These are phyloP conservation scores for Cadophora sp. DNA, from an alignment of 2,329 filamentous ascomycete species.

Conservation along the genomic window DNA sequence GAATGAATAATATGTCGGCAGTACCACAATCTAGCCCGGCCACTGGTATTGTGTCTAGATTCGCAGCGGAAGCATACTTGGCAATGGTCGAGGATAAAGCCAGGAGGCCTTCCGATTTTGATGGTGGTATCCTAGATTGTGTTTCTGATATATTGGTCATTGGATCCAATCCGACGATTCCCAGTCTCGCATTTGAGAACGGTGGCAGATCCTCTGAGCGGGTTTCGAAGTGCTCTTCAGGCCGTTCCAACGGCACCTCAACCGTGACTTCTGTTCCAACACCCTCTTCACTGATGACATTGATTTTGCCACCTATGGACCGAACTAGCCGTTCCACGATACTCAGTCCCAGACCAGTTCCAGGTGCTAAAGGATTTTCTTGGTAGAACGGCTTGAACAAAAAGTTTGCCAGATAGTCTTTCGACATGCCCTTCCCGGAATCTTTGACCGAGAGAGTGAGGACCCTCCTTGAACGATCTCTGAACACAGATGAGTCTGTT, in stretches of 20 bases:
- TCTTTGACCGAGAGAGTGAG: constrained; percentile 57
- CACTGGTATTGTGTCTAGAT: neutral
- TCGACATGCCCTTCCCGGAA: constrained; percentile 67
- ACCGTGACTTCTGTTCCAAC: constrained; percentile 47
- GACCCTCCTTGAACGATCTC: neutral
- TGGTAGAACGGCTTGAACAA: constrained; percentile 62
- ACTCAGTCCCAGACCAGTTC: constrained; percentile 57
- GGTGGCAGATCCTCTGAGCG: neutral
- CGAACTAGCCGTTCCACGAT: constrained; percentile 68
- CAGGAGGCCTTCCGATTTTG: neutral
- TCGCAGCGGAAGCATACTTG: neutral
- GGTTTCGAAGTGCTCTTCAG: neutral
- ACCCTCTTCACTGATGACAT: constrained; percentile 58
- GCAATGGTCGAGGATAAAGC: neutral
- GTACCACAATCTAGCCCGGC: neutral
- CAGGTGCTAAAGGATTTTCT: constrained; percentile 54
- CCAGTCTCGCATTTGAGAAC: neutral
- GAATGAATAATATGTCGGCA: neutral
- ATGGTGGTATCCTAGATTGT: constrained; percentile 1
- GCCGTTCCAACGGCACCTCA: neutral
- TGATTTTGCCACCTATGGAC: constrained; percentile 62
- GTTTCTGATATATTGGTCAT: constrained; percentile 7
- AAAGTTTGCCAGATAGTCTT: constrained; percentile 62
- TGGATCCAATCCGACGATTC: constrained; percentile 3
- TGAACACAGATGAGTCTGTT: neutral